Evolutionary conservation across 2,329 filamentous ascomycete species (phyloP).

Genomic region (Alternaria brassicae): DNA sequence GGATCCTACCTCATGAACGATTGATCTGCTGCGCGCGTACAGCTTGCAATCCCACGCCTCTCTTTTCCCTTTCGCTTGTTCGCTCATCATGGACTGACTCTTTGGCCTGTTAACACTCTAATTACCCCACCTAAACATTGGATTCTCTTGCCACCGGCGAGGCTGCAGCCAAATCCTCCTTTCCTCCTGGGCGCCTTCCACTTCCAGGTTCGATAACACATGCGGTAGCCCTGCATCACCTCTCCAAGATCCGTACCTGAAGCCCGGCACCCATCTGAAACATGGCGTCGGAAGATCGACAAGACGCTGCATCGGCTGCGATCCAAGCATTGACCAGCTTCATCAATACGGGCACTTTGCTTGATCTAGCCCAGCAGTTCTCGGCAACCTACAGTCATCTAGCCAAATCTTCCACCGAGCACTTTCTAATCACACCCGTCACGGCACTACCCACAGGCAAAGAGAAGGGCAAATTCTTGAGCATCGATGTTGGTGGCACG

Average conservation of each 20-base stretch:
- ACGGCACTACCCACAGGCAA: slow-evolving; percentile 59
- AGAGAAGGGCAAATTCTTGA: slow-evolving; percentile 67
- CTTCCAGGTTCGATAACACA: slow-evolving; percentile 4
- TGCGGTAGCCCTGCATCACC: slow-evolving; percentile 12
- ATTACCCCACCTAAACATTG: slow-evolving; percentile 3
- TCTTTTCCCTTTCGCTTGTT: background rate
- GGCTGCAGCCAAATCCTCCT: background rate
- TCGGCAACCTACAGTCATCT: slow-evolving; percentile 46
- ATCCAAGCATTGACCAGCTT: slow-evolving; percentile 44
- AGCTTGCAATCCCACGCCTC: slow-evolving; percentile 1
- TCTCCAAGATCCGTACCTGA: background rate
- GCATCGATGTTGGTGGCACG: slow-evolving; percentile 66
- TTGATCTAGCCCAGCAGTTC: slow-evolving; percentile 45
- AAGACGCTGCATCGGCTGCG: slow-evolving; percentile 17
- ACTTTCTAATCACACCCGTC: slow-evolving; percentile 52
- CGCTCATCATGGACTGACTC: slow-evolving; percentile 6
- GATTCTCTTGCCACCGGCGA: background rate
- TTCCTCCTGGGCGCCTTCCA: background rate
- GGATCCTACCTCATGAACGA: slow-evolving; percentile 19
- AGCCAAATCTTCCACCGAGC: slow-evolving; percentile 46
- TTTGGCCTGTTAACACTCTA: slow-evolving; percentile 6
- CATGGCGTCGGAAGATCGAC: slow-evolving; percentile 26
- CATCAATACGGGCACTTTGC: slow-evolving; percentile 41
- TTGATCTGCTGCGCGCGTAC: background rate
- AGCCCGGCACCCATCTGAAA: slow-evolving; percentile 10